Evolutionary conservation across 768 basidiomycete genomes (phyloP), one percentile per base, ranked within the genome.

Genomic region (Pulveroboletus sp.): DNA sequence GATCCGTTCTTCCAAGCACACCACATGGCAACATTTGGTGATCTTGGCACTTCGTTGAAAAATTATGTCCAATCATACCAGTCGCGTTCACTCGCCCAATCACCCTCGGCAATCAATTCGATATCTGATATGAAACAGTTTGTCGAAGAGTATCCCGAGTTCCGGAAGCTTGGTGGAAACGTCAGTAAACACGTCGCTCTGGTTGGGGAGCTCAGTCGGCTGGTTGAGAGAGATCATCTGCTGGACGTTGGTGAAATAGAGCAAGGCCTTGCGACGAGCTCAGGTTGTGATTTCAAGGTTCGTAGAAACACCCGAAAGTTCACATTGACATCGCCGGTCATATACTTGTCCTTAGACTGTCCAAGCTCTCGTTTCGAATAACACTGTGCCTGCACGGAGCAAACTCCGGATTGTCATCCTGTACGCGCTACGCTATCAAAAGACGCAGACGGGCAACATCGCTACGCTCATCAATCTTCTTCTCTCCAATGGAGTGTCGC

Each of bases 111-210:
- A 21, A 95, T 99, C 55, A 93, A 94, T 61, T 97, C 95, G 0
- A 93, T 98, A 50, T 54, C 77, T 5, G 96, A 99, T 58, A 99
- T 99, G 96, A 98, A 98, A 67, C 83, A 79, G 8, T 95, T 95
- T 59, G 89, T 99, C 2, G 96, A 99, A 66, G 94, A 97, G 60
- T 99, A 95, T 69, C 96, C 96, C 1, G 96, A 99, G 68, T 97
- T 98, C 63, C 78, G 86, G 58, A 94, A 94, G 65, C 77, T 99
- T 28, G 93, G 96, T 1, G 94, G 94, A 8, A 99, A 99, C 66
- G 96, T 99, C 28, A 95, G 92, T 73, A 99, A 98, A 70, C 96
- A 98, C 61, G 96, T 98, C 18, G 91, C 95, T 7, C 71, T 99
- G 21, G 96, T 99, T 0, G 95, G 96, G 11, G 96, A 99, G 66